These are phyloP conservation scores for Phytophthora citrophthora DNA, from an alignment of 352 stramenopile genomes.

Conservation along the genomic window DNA sequence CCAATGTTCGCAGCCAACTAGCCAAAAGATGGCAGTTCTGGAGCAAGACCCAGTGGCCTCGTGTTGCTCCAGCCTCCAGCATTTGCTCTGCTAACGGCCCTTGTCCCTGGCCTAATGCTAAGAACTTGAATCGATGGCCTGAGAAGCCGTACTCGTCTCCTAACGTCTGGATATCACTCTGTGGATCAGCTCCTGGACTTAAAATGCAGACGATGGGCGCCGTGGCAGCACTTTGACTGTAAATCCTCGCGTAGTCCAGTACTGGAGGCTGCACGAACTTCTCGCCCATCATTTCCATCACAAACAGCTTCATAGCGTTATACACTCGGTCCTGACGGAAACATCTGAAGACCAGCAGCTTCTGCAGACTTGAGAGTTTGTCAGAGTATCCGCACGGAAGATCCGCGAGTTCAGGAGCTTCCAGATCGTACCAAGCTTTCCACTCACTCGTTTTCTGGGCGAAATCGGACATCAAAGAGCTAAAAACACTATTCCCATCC, in stretches of 20 bases:
- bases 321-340: constrained; percentile 96
- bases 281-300: constrained; percentile 91
- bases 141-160: constrained; percentile 93
- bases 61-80: constrained; percentile 89
- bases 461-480: constrained; percentile 58
- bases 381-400: constrained; percentile 86
- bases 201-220: constrained; percentile 96
- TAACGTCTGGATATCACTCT: constrained; percentile 94
- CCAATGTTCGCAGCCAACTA: constrained; percentile 93
- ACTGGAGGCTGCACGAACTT: constrained; percentile 96
- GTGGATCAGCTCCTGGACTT: constrained; percentile 93
- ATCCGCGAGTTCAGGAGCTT: constrained; percentile 84
- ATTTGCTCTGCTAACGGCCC: constrained; percentile 94
- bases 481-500: constrained; percentile 43
- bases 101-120: constrained; percentile 95
- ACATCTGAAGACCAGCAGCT: constrained; percentile 93
- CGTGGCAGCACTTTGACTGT: constrained; percentile 84
- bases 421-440: constrained; percentile 95
- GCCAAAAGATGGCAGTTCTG: constrained; percentile 97
- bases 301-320: constrained; percentile 96
- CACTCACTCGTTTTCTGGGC: constrained; percentile 65
- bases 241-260: constrained; percentile 94
- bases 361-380: constrained; percentile 88
- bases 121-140: constrained; percentile 92
- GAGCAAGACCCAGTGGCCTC: constrained; percentile 92